phyloP scores from a whole-genome alignment of 2,329 filamentous ascomycete genomes.

The Colletotrichum salicis region DNA sequence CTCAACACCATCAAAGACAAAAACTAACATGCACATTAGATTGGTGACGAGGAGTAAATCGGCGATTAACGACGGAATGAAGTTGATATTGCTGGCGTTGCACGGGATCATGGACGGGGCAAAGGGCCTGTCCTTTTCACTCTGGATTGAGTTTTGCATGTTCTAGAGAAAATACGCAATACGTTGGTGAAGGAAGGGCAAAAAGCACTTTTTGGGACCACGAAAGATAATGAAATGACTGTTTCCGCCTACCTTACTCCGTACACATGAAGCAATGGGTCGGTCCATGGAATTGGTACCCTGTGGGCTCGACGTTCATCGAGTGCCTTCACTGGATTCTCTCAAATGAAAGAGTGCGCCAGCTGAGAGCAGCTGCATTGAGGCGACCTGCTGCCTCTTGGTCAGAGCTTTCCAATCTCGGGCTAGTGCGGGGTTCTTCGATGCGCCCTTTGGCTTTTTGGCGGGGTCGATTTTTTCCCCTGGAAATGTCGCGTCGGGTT shows the following conservation, averaged over 20 bases:
- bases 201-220: conserved; percentile 33
- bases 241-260: conserved; percentile 21
- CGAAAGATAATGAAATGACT: conserved; percentile 32
- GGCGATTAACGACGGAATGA: conserved; percentile 21
- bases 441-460: conserved; percentile 26
- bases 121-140: conserved; percentile 24
- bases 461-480: conserved; percentile 25
- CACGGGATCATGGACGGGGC: conserved; percentile 28
- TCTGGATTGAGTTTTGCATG: conserved; percentile 36
- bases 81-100: conserved; percentile 34
- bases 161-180: conserved; percentile 28
- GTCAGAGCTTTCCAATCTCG: background rate
- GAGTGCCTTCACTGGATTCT: background rate
- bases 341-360: background rate
- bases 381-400: background rate
- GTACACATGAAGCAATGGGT: background rate
- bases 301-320: background rate
- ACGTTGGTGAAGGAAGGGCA: conserved; percentile 24
- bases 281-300: background rate
- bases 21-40: conserved; percentile 40
- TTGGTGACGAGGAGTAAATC: conserved; percentile 53
- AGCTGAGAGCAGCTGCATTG: conserved; percentile 19
- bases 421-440: conserved; percentile 33
- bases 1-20: background rate
- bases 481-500: conserved; percentile 15